Percentiles rank a stretch among this genome's conserved stretches.
Conservation (phyloP, 2,329 filamentous ascomycete species). For the Fusarium temperatum region DNA sequence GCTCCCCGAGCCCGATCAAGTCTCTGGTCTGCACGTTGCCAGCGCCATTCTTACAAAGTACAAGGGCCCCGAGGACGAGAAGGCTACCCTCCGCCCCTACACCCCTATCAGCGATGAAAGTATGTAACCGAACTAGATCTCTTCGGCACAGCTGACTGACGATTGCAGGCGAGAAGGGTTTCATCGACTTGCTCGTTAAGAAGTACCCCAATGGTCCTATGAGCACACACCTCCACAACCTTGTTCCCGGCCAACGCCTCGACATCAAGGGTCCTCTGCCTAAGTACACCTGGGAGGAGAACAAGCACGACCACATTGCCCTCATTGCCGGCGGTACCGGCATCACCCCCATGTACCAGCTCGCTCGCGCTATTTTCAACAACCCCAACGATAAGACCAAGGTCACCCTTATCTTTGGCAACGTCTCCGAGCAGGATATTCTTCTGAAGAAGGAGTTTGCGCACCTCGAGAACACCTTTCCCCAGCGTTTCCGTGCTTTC, state of each 20-base stretch:
- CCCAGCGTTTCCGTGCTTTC: conserved; percentile 93
- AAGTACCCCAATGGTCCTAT: conserved; percentile 90
- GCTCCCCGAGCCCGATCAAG: conserved; percentile 82
- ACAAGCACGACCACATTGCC: conserved; percentile 92
- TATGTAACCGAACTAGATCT: conserved; percentile 48
- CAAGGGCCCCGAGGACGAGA: conserved; percentile 83
- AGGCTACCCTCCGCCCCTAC: conserved; percentile 90
- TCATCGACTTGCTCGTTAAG: conserved; percentile 91
- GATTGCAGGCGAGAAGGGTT: conserved; percentile 74
- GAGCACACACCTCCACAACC: conserved; percentile 86
- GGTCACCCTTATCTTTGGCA: conserved; percentile 94
- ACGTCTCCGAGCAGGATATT: conserved; percentile 89
- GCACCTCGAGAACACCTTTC: conserved; percentile 92
- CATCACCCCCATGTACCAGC: conserved; percentile 98
- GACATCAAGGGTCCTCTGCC: conserved; percentile 95
- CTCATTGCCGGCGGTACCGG: conserved; percentile 94
- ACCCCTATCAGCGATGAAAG: conserved; percentile 90
- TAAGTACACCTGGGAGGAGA: conserved; percentile 88
- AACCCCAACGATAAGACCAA: conserved; percentile 98
- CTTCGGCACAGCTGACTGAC: conserved; percentile 12
- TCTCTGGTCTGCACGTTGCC: conserved; percentile 82
- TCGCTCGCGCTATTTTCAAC: conserved; percentile 89
- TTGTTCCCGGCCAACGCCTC: conserved; percentile 83
- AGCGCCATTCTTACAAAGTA: conserved; percentile 94
- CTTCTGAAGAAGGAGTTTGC: conserved; percentile 86